phyloP scores from a whole-genome alignment of 2,329 filamentous ascomycete genomes.

The Fusarium sp. region DNA sequence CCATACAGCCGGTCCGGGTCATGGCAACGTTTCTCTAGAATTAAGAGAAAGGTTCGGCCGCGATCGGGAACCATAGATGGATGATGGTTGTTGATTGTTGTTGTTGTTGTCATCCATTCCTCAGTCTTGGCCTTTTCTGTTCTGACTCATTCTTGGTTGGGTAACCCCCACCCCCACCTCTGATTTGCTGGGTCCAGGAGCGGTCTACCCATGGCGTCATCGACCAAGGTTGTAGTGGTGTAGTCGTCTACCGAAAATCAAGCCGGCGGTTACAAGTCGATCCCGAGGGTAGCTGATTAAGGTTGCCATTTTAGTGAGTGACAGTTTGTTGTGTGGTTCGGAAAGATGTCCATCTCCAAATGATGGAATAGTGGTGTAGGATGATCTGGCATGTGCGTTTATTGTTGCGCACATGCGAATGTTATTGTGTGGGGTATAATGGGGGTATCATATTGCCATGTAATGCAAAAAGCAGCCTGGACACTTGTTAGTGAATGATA shows the following conservation, averaged over 20 bases:
- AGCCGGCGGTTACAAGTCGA: conserved; percentile 29
- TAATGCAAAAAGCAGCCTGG: conserved; percentile 43
- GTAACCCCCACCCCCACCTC: conserved; percentile 31
- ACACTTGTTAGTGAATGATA: conserved; percentile 34
- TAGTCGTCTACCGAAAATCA: conserved; percentile 24
- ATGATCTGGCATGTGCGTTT: conserved; percentile 39
- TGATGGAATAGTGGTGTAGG: conserved; percentile 38
- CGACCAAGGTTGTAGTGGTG: conserved; percentile 26
- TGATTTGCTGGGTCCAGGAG: conserved; percentile 24
- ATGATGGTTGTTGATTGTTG: conserved; percentile 28
- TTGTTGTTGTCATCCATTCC: conserved; percentile 38
- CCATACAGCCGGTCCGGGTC: conserved; percentile 30
- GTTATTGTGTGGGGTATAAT: conserved; percentile 43
- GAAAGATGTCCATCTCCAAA: conserved; percentile 19
- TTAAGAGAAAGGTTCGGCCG: conserved; percentile 20
- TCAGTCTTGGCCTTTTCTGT: conserved; percentile 19
- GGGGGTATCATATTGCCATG: conserved; percentile 45
- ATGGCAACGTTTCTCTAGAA: conserved; percentile 8
- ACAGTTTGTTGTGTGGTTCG: conserved; percentile 15
- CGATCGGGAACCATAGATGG: conserved; percentile 32
- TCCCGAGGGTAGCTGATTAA: conserved; percentile 20
- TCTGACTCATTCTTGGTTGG: conserved; percentile 37
- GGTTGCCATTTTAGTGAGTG: conserved; percentile 19
- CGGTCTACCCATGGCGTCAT: conserved; percentile 38
- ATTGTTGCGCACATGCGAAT: conserved; percentile 37